A percentile compares a stretch with the other conserved stretches of the same genome.
Conservation (phyloP, 2,329 filamentous ascomycete species). For the Clonostachys chloroleuca region DNA sequence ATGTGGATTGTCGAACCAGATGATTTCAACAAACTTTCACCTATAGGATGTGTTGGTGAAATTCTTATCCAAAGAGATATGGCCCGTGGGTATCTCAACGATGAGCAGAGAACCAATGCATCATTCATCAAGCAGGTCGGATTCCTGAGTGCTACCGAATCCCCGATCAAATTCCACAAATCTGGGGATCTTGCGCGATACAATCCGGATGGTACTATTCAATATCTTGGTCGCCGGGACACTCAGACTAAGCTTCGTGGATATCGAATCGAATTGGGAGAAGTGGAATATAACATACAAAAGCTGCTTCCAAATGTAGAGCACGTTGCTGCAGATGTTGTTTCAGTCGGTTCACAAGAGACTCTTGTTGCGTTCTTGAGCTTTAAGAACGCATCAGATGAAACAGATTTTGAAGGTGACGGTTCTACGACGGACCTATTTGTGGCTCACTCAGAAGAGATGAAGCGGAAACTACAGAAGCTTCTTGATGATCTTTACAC, state of each 20-base stretch:
- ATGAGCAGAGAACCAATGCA: slow-evolving; percentile 16
- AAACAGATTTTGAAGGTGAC: not conserved
- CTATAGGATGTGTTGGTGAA: slow-evolving; percentile 12
- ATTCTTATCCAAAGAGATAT: slow-evolving; percentile 24
- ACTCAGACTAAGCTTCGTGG: slow-evolving; percentile 46
- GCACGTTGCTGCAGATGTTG: slow-evolving; percentile 3
- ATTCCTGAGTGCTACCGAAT: slow-evolving; percentile 7
- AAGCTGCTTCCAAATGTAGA: not conserved
- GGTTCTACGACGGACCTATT: too few species aligned
- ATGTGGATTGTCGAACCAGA: slow-evolving; percentile 12
- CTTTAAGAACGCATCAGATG: not conserved
- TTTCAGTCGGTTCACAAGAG: not conserved
- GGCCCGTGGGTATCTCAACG: slow-evolving; percentile 42
- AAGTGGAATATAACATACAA: slow-evolving; percentile 6
- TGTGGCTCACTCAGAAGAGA: too few species aligned
- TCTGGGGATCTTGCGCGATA: slow-evolving; percentile 5
- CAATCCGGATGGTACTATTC: slow-evolving; percentile 2
- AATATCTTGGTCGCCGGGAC: slow-evolving; percentile 1
- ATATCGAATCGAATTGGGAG: slow-evolving; percentile 38
- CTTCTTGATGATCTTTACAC: not conserved
- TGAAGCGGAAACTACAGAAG: too few species aligned
- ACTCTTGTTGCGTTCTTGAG: not conserved
- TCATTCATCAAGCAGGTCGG: slow-evolving; percentile 11
- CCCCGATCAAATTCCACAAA: slow-evolving; percentile 6
- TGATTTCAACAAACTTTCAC: slow-evolving; percentile 7